Evolutionary conservation across 768 basidiomycete species (phyloP).

Genomic region (Tylopilus sp.): DNA sequence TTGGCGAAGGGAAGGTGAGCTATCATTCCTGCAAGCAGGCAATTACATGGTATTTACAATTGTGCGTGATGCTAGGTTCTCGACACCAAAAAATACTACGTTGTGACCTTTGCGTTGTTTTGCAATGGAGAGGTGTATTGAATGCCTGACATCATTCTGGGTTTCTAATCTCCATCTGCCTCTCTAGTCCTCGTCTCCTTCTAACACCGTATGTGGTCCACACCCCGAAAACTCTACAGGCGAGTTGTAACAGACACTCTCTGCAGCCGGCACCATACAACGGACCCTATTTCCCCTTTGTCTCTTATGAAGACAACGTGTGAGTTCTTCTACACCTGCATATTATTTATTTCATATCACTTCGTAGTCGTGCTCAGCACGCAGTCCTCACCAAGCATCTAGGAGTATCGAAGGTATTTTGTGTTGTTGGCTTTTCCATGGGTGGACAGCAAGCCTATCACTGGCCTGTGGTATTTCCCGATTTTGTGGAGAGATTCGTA

Average conservation of each 20-base stretch:
- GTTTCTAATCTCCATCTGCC: background rate
- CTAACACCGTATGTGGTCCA: slow-evolving; percentile 40
- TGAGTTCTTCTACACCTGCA: slow-evolving; percentile 17
- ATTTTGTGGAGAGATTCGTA: slow-evolving; percentile 46
- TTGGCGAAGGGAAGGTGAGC: too few relatives aligned
- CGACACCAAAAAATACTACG: too few relatives aligned
- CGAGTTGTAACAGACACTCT: background rate
- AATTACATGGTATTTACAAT: too few relatives aligned
- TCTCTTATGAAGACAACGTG: slow-evolving; percentile 60
- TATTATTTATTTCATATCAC: background rate
- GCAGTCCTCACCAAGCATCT: slow-evolving; percentile 41
- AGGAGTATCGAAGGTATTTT: slow-evolving; percentile 15
- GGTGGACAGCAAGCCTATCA: slow-evolving; percentile 58
- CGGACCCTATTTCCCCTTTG: slow-evolving; percentile 40
- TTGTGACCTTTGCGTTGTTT: too few relatives aligned
- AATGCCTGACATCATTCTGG: too few relatives aligned
- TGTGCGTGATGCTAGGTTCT: too few relatives aligned
- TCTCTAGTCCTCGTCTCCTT: slow-evolving; percentile 56
- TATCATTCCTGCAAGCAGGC: too few relatives aligned
- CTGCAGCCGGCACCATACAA: slow-evolving; percentile 51
- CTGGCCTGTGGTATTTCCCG: slow-evolving; percentile 57
- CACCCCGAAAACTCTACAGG: too few relatives aligned
- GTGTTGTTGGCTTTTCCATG: slow-evolving; percentile 54
- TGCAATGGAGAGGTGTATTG: too few relatives aligned
- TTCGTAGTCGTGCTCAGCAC: slow-evolving; percentile 49